Evolutionary conservation across 2,329 filamentous ascomycete genomes (phyloP), one percentile per base, ranked within the genome.

Genomic region (Fusarium neocosmosporiellum): DNA sequence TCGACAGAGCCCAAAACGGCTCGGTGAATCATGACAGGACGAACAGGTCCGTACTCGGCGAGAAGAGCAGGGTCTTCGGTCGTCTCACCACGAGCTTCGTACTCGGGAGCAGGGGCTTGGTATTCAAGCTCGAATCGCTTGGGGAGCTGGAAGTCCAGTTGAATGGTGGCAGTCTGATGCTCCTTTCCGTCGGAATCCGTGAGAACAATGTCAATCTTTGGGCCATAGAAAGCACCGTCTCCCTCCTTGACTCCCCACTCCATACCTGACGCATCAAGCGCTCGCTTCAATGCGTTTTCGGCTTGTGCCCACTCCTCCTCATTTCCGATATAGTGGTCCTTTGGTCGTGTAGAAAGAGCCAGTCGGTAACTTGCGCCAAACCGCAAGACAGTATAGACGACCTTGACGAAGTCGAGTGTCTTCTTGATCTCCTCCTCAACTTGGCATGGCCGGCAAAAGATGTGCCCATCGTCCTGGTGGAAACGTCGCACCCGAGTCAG

Each of bases 401-500:
- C 88, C 60, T 89, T 88, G 58, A 96, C 91, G 80, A 96, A 96
- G 37, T 91, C 89, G 53, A 96, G 82, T 2, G 93, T 94, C 69
- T 88, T 88, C 62, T 88, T 87, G 65, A 96, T 96, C 82, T 96
- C 94, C 4, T 88, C 84, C 73, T 90, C 86, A 66, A 96, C 93
- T 81, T 96, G 94, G 54, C 87, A 86, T 7, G 92, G 93, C 1
- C 93, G 90, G 80, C 94, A 97, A 81, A 97, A 97, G 70, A 97
- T 96, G 81, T 97, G 94, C 7, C 93, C 93, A 79, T 97, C 94
- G 80, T 97, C 95, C 80, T 97, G 95, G 81, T 96, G 94, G 81
- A 97, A 97, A 22, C 94, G 89, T 36, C 94, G 89, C 58, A 97
- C 94, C 66, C 95, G 90, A 4, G 94, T 97, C 66, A 97, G 84